Evolutionary conservation across 768 basidiomycete species (phyloP).

Genomic region (Mycena galericulata): DNA sequence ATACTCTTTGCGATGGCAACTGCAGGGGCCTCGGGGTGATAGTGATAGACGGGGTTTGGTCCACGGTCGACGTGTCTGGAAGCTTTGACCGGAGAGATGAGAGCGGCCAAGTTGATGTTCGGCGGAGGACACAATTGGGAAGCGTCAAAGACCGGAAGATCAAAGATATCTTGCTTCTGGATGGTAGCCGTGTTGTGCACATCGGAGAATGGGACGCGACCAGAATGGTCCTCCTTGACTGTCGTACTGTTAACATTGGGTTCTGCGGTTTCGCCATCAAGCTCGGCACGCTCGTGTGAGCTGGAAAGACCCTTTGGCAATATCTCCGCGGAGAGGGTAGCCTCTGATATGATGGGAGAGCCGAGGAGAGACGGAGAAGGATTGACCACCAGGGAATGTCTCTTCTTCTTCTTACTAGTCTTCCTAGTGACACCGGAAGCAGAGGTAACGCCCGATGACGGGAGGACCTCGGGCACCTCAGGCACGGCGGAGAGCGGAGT

Average conservation of each 20-base stretch:
- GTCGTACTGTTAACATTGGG: not conserved
- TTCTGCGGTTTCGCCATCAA: not conserved
- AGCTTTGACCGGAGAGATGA: conserved; percentile 22
- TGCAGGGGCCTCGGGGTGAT: conserved; percentile 5
- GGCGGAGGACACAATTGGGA: not conserved
- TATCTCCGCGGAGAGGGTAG: not conserved
- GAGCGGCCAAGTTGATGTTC: conserved; percentile 1
- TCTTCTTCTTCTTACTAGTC: not conserved
- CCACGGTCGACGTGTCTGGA: conserved; percentile 13
- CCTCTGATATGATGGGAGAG: not conserved
- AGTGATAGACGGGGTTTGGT: conserved; percentile 21
- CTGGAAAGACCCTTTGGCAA: not conserved
- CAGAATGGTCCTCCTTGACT: not conserved
- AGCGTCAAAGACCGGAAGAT: not conserved
- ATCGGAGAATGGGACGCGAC: conserved; percentile 16
- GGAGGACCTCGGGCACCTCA: not conserved
- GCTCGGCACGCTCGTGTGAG: not conserved
- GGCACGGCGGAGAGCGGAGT: not conserved
- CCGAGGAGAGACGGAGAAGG: not conserved
- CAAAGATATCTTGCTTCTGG: not conserved
- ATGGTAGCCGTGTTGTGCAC: conserved; percentile 18
- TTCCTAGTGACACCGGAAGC: not conserved
- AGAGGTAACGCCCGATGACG: too few species aligned
- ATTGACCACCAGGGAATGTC: not conserved
- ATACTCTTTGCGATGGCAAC: conserved; percentile 12